phyloP scores from a whole-genome alignment of 306 rosid species.

The Quillaja saponaria region DNA sequence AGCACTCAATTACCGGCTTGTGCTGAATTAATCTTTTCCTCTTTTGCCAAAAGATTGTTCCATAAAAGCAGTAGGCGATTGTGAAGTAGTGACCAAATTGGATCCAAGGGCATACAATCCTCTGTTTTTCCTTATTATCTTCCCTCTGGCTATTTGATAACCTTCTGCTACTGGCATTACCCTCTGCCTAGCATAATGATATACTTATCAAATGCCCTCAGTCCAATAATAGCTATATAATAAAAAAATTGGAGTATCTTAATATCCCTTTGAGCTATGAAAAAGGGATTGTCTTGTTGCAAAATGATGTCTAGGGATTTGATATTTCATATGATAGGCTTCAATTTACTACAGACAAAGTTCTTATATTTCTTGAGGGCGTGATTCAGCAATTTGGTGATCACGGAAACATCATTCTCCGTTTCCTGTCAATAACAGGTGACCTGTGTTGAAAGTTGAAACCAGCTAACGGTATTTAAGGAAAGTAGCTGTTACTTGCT shows the following conservation, averaged over 20 bases:
- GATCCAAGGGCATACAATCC: background rate
- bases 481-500: too few relatives aligned
- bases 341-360: conserved; percentile 1
- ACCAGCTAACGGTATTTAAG: background rate
- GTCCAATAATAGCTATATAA: background rate
- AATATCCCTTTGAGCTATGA: background rate
- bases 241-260: conserved; percentile 16
- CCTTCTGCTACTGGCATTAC: too few relatives aligned
- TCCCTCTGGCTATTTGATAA: conserved; percentile 7
- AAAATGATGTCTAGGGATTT: conserved; percentile 20
- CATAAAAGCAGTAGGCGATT: background rate
- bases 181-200: too few relatives aligned
- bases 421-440: conserved; percentile 18
- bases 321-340: conserved; percentile 10
- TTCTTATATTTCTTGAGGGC: background rate
- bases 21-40: background rate
- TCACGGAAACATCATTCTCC: background rate
- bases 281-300: background rate
- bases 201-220: background rate
- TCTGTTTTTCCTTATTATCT: conserved; percentile 9
- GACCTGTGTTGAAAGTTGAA: background rate
- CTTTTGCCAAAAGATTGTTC: conserved; percentile 3
- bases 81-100: conserved; percentile 11
- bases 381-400: conserved; percentile 18
- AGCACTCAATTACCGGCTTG: too few relatives aligned